Percentiles rank a stretch among this genome's conserved stretches.
These are phyloP conservation scores for Hygrophoropsis aurantiaca DNA, from an alignment of 768 basidiomycete species.

Conservation along the genomic window DNA sequence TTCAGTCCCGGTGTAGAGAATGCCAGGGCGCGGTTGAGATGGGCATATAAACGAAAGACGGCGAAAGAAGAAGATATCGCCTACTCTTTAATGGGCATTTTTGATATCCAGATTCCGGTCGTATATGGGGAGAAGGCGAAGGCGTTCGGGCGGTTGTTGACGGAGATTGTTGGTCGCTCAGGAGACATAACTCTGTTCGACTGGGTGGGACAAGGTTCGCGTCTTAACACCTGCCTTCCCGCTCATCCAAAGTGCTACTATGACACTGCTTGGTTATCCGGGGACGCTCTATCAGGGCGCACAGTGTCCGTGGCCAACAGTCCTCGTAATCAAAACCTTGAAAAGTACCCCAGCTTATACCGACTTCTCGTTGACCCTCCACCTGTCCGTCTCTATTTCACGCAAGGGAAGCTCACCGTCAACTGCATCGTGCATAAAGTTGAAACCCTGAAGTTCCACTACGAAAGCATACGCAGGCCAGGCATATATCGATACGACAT, in stretches of 20 bases:
- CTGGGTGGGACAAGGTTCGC: constrained; percentile 8
- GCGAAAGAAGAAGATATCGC: constrained; percentile 5
- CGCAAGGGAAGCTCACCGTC: no score
- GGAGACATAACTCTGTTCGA: constrained; percentile 11
- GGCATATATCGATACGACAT: no score
- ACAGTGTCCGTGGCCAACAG: no score
- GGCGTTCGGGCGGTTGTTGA: constrained; percentile 10
- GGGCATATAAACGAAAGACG: constrained; percentile 5
- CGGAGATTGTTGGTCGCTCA: constrained; percentile 8
- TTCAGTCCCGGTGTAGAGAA: constrained; percentile 1
- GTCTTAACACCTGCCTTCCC: constrained; percentile 5
- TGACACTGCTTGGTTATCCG: no score
- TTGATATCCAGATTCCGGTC: constrained; percentile 3
- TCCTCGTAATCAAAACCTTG: no score
- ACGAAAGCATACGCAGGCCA: no score
- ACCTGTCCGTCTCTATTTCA: no score
- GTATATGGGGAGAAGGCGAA: constrained; percentile 4
- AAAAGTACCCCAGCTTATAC: no score
- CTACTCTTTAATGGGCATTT: constrained; percentile 7
- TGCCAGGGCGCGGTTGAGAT: constrained; percentile 1
- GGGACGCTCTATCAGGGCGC: no score
- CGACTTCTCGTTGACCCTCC: no score
- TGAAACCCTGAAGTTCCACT: no score
- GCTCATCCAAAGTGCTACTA: constrained; percentile 5
- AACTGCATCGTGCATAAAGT: no score